Base-by-base conservation (phyloP, 495 filamentous ascomycete genomes). In the Aspergillus cavernicola region DNA sequence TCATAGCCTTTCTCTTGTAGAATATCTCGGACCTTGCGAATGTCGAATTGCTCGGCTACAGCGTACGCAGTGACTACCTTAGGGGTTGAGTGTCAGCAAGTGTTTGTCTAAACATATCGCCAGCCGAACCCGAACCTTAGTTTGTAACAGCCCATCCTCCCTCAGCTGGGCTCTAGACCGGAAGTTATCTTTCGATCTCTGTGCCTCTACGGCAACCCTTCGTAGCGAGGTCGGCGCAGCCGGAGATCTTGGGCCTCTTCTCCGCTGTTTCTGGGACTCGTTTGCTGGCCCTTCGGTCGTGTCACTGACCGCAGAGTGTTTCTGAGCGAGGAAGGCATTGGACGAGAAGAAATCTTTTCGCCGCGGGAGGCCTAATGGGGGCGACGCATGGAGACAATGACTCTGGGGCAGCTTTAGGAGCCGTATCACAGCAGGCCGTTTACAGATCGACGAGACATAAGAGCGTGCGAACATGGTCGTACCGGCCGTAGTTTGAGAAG, bases 21-120 rank as follows among this genome's bases (percentile, higher is more conserved):
- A 12, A 93, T 85, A 15, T 84, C 80, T 46, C 82, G 78, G 4
- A 89, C 88, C 46, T 75, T 71, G 57, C 81, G 76, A 70, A 96
- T 87, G 60, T 93, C 78, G 70, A 93, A 96, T 62, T 87, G 84
- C 64, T 95, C 90, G 18, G 91, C 89, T 2, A 89, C 84, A 58
- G 89, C 91, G 59, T 90, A 86, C 3, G 91, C 91, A 24, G 83
- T 89, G 33, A 96, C 84, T 49, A 75, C 80, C 71, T 87, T 70
- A 49, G 46, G 63, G n/a, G 15, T 62, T 2, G 35, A 45, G 18
- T 43, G 52, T 75, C 42, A 76, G 67, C 46, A 48, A 29, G 15
- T 24, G 20, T 22, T 5, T 8, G 39, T 45, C 36, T 20, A 28
- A 38, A 7, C 28, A 13, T 54, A 12, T 22, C 37, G 18, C 6